A percentile compares a stretch with the other conserved stretches of the same genome.
phyloP scores from a whole-genome alignment of 176 grass and related monocot genomes.

The Olyra latifolia region DNA sequence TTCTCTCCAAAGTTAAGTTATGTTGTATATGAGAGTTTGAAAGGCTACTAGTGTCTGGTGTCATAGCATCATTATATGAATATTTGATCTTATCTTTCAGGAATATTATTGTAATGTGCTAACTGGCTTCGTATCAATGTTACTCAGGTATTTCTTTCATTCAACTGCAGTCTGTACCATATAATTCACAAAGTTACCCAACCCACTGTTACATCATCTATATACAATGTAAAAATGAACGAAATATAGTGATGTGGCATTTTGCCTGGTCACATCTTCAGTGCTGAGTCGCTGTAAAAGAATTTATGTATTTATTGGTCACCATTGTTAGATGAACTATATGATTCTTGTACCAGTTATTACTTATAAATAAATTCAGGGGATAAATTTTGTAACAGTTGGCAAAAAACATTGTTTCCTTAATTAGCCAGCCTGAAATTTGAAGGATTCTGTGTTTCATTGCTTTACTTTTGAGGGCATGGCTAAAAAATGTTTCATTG shows the following conservation, averaged over 20 bases:
- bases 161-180: neutral
- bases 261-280: neutral
- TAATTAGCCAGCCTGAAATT: neutral
- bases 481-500: neutral
- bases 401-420: neutral
- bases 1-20: slow-evolving; percentile 7
- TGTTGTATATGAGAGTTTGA: neutral
- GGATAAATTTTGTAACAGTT: neutral
- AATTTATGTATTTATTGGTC: neutral
- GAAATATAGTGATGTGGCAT: slow-evolving; percentile 3
- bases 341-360: neutral
- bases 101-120: neutral
- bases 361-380: neutral
- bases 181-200: neutral
- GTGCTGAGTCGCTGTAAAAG: neutral
- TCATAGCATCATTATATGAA: neutral
- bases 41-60: neutral
- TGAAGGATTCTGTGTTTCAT: neutral
- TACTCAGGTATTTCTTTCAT: slow-evolving; percentile 38
- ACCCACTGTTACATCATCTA: neutral
- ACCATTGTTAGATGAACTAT: neutral
- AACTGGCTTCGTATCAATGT: neutral
- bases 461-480: neutral
- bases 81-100: neutral
- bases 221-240: neutral